These are phyloP conservation scores for Atractiella rhizophila DNA, from an alignment of 768 basidiomycete species.

Conservation along the genomic window DNA sequence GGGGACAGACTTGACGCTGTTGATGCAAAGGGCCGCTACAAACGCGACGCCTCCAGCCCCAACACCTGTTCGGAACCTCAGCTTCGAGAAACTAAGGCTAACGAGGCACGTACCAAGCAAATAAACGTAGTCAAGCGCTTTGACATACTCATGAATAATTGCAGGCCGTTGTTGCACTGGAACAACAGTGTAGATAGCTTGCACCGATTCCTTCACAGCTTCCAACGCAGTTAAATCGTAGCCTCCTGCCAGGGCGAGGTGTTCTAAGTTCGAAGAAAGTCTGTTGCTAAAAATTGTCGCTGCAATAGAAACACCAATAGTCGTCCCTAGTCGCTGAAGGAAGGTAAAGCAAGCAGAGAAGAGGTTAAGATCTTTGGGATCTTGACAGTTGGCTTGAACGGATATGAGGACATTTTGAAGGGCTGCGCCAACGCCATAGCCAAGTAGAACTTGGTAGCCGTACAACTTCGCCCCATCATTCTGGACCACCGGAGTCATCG, in stretches of 20 bases:
- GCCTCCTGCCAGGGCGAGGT: slow-evolving; percentile 12
- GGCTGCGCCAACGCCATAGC: slow-evolving; percentile 14
- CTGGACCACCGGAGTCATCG: no score
- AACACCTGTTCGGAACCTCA: no score
- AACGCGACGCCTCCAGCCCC: no score
- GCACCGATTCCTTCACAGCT: no score
- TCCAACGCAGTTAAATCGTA: no score
- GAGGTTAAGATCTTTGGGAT: slow-evolving; percentile 13
- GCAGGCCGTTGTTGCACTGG: slow-evolving; percentile 2
- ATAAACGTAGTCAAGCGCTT: slow-evolving; percentile 1
- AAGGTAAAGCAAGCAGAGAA: slow-evolving; percentile 10
- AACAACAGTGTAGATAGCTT: no score
- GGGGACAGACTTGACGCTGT: no score
- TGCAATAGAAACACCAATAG: slow-evolving; percentile 1
- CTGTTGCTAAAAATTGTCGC: slow-evolving; percentile 13
- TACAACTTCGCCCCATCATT: neutral
- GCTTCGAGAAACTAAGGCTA: no score
- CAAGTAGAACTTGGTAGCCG: neutral
- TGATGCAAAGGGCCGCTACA: no score
- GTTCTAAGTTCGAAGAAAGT: slow-evolving; percentile 11
- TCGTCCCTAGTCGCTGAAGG: neutral
- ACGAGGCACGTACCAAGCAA: no score
- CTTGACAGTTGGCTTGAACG: slow-evolving; percentile 14
- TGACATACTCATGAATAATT: slow-evolving; percentile 2
- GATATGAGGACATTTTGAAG: slow-evolving; percentile 12